A percentile compares a stretch with the other conserved stretches of the same genome.
phyloP scores from a whole-genome alignment of 495 filamentous ascomycete species.

The Xylaria telfairii region DNA sequence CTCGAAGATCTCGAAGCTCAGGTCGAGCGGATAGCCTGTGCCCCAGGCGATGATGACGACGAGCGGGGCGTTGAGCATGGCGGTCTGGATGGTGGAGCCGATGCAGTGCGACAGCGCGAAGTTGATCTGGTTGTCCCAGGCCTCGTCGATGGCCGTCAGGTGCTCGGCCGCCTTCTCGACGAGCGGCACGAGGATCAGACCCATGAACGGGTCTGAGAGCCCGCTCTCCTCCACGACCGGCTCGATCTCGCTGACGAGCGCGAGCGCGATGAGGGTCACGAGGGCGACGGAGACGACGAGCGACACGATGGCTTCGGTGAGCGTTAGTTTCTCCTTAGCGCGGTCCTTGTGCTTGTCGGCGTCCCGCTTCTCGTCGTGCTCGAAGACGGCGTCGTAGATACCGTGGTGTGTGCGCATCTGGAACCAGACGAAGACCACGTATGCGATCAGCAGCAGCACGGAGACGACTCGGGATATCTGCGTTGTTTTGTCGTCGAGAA shows the following conservation, averaged over 20 bases:
- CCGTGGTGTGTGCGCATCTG: conserved; percentile 83
- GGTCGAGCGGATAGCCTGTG: conserved; percentile 69
- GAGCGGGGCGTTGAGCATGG: conserved; percentile 84
- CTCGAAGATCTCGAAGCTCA: conserved; percentile 91
- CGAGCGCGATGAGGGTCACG: conserved; percentile 81
- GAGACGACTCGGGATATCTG: conserved; percentile 78
- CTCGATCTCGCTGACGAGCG: conserved; percentile 81
- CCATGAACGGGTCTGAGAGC: conserved; percentile 81
- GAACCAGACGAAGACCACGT: conserved; percentile 78
- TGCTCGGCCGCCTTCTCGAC: conserved; percentile 95
- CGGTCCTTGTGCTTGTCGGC: conserved; percentile 70
- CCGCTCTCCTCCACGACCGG: conserved; percentile 66
- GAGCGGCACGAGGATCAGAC: conserved; percentile 78
- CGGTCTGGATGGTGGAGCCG: conserved; percentile 87
- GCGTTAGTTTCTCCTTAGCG: conserved; percentile 73
- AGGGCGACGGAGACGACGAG: conserved; percentile 70
- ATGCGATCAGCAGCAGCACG: conserved; percentile 80
- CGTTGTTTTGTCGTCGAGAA: conserved; percentile 58
- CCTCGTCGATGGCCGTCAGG: conserved; percentile 88
- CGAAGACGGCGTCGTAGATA: conserved; percentile 69
- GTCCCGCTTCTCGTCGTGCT: conserved; percentile 73
- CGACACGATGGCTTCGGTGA: conserved; percentile 75
- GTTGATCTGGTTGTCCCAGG: conserved; percentile 86
- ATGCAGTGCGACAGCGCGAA: conserved; percentile 91
- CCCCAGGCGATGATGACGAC: conserved; percentile 88